Percentiles rank a stretch among this genome's conserved stretches.
Evolutionary conservation across 306 rosid species (phyloP).

Genomic region (Fragaria iinumae): DNA sequence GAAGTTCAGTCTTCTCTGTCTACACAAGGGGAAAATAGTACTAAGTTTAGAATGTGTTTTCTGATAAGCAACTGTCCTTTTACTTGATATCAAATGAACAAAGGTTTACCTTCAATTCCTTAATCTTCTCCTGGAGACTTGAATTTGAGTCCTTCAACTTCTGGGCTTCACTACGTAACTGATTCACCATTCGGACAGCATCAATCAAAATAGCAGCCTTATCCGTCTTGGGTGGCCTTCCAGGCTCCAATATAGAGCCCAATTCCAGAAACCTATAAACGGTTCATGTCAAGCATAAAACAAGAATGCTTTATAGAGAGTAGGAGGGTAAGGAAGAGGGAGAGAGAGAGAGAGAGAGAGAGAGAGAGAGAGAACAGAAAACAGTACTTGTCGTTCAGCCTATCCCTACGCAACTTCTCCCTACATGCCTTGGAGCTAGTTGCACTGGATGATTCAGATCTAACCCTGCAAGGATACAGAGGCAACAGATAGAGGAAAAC

Average conservation of each 20-base stretch:
- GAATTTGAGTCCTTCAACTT: constrained; percentile 79
- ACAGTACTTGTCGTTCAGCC: constrained; percentile 84
- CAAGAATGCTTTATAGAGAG: constrained; percentile 11
- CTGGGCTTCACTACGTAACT: constrained; percentile 75
- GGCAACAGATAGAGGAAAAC: constrained; percentile 15
- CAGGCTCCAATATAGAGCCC: constrained; percentile 92
- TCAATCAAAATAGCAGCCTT: constrained; percentile 86
- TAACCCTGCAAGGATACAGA: constrained; percentile 50
- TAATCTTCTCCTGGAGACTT: constrained; percentile 83
- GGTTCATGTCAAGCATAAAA: constrained; percentile 33
- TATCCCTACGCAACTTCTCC: constrained; percentile 93
- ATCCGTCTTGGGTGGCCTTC: constrained; percentile 86
- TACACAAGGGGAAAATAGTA: constrained; percentile 1
- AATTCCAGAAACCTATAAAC: constrained; percentile 73
- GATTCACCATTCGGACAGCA: constrained; percentile 83
- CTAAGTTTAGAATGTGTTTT: neutral
- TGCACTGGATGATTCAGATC: constrained; percentile 61
- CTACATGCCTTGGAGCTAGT: constrained; percentile 92
- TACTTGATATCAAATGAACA: neutral
- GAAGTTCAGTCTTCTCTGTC: constrained; percentile 92
- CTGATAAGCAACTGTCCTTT: neutral
- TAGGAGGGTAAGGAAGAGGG: neutral
- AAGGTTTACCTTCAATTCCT: constrained; percentile 74
- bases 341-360: neutral
- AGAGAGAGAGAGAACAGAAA: neutral